These are phyloP conservation scores for Cavenderia fasciculata DNA, from an alignment of 78 protist species.

Conservation along the genomic window DNA sequence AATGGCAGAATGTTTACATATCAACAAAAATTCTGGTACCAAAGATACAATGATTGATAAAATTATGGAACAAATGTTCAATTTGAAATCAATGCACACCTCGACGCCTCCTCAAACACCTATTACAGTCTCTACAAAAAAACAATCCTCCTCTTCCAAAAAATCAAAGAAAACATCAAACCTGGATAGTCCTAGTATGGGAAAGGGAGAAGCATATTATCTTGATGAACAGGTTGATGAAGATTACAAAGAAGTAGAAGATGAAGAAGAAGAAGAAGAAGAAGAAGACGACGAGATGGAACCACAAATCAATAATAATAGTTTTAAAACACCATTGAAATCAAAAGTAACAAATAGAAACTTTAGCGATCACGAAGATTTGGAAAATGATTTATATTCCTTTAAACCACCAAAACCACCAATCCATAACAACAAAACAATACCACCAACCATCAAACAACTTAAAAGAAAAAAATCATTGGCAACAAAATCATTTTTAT, in stretches of 20 bases:
- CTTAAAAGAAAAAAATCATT: too few relatives aligned
- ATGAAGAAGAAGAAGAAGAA: not conserved
- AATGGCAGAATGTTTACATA: conserved; percentile 43
- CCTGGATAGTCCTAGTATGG: too few relatives aligned
- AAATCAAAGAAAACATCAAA: too few relatives aligned
- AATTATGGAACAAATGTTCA: conserved; percentile 18
- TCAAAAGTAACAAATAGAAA: too few relatives aligned
- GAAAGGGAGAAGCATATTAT: too few relatives aligned
- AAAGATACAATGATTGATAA: conserved; percentile 48
- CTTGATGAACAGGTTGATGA: too few relatives aligned
- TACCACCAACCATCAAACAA: not conserved
- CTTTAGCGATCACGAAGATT: not conserved
- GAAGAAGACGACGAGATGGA: not conserved
- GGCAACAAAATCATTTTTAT: too few relatives aligned
- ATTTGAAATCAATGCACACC: not conserved
- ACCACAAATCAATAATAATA: too few relatives aligned
- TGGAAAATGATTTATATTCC: not conserved
- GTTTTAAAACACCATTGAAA: too few relatives aligned
- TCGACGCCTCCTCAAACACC: too few relatives aligned
- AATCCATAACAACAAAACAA: not conserved
- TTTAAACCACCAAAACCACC: not conserved
- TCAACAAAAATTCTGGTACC: conserved; percentile 37
- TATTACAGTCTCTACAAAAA: too few relatives aligned
- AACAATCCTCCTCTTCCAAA: too few relatives aligned
- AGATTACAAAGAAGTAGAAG: conserved; percentile 5